Evolutionary conservation across 2,329 filamentous ascomycete species (phyloP).

Genomic region (Trichoderma simmonsii): DNA sequence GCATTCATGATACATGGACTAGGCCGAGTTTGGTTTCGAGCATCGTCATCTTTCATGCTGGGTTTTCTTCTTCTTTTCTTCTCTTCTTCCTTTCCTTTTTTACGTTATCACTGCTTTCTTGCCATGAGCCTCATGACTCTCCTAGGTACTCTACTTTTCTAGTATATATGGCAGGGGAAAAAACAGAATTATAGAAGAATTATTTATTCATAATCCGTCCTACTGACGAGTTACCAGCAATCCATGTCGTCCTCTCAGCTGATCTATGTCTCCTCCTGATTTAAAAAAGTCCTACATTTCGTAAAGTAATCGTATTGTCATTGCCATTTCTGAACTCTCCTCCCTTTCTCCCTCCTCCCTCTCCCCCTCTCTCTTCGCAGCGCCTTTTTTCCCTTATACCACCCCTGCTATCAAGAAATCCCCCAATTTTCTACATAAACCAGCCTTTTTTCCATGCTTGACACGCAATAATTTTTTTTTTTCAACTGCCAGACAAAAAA

Average conservation of each 20-base stretch:
- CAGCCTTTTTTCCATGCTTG: neutral
- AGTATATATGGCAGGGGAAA: neutral
- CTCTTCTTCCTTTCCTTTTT: neutral
- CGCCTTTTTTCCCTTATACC: neutral
- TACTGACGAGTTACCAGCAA: neutral
- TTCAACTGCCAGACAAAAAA: constrained; percentile 14
- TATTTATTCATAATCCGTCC: constrained; percentile 5
- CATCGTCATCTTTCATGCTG: neutral
- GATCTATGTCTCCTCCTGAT: neutral
- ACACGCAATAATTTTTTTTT: neutral
- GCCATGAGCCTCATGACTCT: neutral
- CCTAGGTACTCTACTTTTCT: neutral
- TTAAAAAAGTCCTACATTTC: constrained; percentile 2
- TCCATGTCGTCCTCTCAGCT: neutral
- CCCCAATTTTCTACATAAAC: constrained; percentile 16
- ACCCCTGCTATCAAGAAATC: neutral
- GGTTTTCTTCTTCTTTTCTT: neutral
- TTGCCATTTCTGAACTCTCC: neutral
- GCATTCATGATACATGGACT: constrained; percentile 3
- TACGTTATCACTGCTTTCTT: neutral
- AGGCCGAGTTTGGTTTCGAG: neutral
- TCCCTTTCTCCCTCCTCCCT: neutral
- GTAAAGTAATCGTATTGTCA: neutral
- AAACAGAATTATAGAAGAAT: neutral
- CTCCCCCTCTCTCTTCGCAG: neutral